Base-by-base conservation (phyloP, 73 alveolate genomes). In the Paraurostyla sp. region DNA sequence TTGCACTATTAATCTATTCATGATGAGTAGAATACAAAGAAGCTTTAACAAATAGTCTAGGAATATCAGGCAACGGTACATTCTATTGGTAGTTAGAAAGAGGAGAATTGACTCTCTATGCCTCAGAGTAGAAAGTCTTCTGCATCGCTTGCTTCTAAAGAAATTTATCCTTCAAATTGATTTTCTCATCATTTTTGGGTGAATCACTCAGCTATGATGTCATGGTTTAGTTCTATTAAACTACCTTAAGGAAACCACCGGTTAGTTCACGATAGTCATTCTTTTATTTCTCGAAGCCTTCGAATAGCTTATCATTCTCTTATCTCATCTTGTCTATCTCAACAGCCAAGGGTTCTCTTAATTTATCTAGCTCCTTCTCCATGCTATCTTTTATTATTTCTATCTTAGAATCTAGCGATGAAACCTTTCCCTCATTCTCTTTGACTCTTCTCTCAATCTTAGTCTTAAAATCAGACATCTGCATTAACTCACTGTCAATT, bases 181-280 rank as follows among this genome's bases (percentile, higher is more conserved):
- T 27, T 33, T 54, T 22, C 15, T 6, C 22, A 20, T 60, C 78
- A 60, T 25, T 29, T 60, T 27, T 7, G 3, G 45, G 51, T 27
- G 45, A 4, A 27, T 60, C 50, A 60, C 23, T 60, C 32, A 30
- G 22, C 13, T 25, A 6, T 27, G 22, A 27, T 2, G 32, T 60
- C 22, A 29, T 60, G 22, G 9, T 20, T 6, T 60, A 27, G 23
- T 20, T 13, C 30, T 52, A 52, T 52, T 52, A 20, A 52, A 60
- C 25, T 60, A 60, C 9, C 32, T 60, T 60, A 13, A 69, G 35
- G 84, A 69, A 69, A 6, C 84, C 84, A 35, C 84, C 84, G 16
- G 65, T 69, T 69, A 69, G 40, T 13, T 69, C 84, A 35, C 84
- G 29, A 69, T 69, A 69, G 41, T 69, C 84, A 40, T 69, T 69